These are phyloP conservation scores for Curvularia lunata DNA, from an alignment of 2,329 filamentous ascomycete genomes.

Conservation along the genomic window DNA sequence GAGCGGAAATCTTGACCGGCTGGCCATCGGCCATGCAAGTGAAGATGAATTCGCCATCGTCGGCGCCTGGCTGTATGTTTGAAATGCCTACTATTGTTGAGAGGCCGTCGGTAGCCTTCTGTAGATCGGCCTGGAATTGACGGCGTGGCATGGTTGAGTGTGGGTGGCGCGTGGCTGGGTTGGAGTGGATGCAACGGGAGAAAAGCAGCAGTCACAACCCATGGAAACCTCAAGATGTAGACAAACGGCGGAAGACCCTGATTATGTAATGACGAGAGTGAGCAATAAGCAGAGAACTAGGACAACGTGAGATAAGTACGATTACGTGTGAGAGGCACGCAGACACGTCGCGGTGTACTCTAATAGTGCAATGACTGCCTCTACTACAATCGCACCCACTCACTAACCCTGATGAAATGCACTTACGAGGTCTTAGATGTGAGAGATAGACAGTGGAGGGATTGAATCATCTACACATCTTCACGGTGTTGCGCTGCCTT, in stretches of 20 bases:
- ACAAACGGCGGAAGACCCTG: conserved; percentile 4
- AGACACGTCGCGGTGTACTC: too few relatives aligned
- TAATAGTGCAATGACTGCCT: too few relatives aligned
- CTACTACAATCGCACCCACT: too few relatives aligned
- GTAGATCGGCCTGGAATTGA: conserved; percentile 68
- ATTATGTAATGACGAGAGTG: conserved; percentile 1
- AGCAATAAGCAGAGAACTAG: conserved; percentile 1
- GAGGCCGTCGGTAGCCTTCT: conserved; percentile 47
- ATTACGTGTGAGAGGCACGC: too few relatives aligned
- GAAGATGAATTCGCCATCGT: conserved; percentile 76
- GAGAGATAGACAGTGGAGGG: too few relatives aligned
- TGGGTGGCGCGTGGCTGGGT: not conserved
- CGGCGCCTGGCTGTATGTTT: conserved; percentile 65
- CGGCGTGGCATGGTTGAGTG: conserved; percentile 65
- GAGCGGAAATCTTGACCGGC: conserved; percentile 48
- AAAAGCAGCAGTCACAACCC: not conserved
- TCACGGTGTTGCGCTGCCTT: too few relatives aligned
- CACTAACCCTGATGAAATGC: too few relatives aligned
- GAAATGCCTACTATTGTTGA: conserved; percentile 58
- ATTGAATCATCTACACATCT: too few relatives aligned
- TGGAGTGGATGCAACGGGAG: not conserved
- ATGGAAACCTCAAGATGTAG: not conserved
- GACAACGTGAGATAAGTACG: not conserved
- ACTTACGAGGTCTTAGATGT: too few relatives aligned
- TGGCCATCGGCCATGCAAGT: conserved; percentile 44